Percentiles rank a stretch among this genome's conserved stretches.
Conservation (phyloP, 1,284 basidiomycete species). For the Austroboletus novae-zelandiae region DNA sequence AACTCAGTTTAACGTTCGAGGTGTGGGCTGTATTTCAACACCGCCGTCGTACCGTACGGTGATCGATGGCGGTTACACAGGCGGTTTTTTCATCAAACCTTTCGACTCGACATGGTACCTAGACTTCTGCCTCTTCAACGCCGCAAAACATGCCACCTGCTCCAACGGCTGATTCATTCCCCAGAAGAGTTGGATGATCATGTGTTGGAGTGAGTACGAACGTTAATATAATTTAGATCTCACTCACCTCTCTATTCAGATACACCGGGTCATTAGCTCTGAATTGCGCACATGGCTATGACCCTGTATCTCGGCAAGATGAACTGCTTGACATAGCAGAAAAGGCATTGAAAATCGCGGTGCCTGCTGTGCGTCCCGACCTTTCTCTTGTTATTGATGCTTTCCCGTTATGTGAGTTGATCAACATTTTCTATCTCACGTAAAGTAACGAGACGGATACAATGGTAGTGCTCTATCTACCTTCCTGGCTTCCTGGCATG, state of each 20-base stretch:
- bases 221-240: too few relatives aligned
- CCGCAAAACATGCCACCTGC: constrained; percentile 28
- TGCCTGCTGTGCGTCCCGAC: constrained; percentile 3
- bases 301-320: neutral
- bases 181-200: constrained; percentile 18
- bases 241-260: neutral
- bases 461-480: neutral
- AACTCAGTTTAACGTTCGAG: constrained; percentile 26
- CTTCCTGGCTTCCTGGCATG: neutral
- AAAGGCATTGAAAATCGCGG: neutral
- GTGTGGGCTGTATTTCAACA: constrained; percentile 28
- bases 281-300: neutral
- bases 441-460: too few relatives aligned
- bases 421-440: too few relatives aligned
- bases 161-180: constrained; percentile 26
- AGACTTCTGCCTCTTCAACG: constrained; percentile 27
- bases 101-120: constrained; percentile 17
- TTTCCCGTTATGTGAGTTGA: constrained; percentile 10
- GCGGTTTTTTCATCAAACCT: constrained; percentile 30
- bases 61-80: constrained; percentile 6
- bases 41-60: constrained; percentile 34
- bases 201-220: neutral
- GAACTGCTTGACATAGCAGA: neutral
- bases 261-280: neutral
- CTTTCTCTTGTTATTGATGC: neutral